Conservation (phyloP, 1,139 yeast genomes). For the Citeromyces hawaiiensis region DNA sequence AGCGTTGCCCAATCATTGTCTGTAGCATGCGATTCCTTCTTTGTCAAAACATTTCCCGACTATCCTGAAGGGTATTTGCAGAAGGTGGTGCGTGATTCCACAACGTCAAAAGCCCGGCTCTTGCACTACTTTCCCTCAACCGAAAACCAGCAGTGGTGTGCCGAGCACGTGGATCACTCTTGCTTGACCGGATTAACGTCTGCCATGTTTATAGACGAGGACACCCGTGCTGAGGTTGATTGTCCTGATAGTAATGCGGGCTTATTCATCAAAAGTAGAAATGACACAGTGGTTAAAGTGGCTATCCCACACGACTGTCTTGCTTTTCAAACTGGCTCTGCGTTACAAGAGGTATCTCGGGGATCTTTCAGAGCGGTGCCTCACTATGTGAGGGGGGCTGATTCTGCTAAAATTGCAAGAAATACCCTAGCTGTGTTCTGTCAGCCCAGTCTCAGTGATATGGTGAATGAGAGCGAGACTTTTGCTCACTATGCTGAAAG, state of each 20-base stretch:
- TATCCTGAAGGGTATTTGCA: conserved; percentile 26
- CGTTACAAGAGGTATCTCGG: conserved; percentile 37
- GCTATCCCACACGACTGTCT: conserved; percentile 39
- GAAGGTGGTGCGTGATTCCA: conserved; percentile 31
- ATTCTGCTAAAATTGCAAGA: conserved; percentile 25
- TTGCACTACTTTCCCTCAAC: conserved; percentile 35
- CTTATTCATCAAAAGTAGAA: conserved; percentile 36
- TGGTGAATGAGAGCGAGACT: conserved; percentile 27
- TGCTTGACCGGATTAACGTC: conserved; percentile 51
- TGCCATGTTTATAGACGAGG: conserved; percentile 36
- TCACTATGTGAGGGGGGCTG: conserved; percentile 38
- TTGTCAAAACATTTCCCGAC: conserved; percentile 13
- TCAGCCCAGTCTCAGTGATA: conserved; percentile 44
- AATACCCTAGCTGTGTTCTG: conserved; percentile 54
- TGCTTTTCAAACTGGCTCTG: conserved; percentile 57
- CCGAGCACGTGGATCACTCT: conserved; percentile 52
- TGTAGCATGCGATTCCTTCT: conserved; percentile 35
- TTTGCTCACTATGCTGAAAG: conserved; percentile 37
- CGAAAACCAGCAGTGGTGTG: conserved; percentile 36
- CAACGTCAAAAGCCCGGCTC: conserved; percentile 47
- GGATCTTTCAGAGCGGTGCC: conserved; percentile 46
- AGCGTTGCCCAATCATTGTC: conserved; percentile 40
- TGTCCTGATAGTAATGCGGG: conserved; percentile 37
- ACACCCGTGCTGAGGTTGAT: conserved; percentile 6
- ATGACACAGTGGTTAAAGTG: conserved; percentile 33